Evolutionary conservation across 192 early-diverging fungal genomes (phyloP), one percentile per base, ranked within the genome.

Genomic region (Cladochytrium replicatum): DNA sequence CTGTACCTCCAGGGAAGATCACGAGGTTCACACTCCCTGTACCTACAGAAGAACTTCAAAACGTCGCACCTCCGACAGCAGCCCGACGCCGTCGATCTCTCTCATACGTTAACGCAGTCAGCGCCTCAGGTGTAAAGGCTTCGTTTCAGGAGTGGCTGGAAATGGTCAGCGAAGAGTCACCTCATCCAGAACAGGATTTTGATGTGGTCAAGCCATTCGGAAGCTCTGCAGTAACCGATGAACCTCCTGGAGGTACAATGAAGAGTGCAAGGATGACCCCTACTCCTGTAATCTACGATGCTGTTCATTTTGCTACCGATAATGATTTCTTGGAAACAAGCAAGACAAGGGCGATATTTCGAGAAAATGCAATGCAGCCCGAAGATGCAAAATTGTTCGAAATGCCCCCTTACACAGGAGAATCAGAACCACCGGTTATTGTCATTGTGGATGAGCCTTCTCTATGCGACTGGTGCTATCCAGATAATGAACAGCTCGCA

Each of bases 351-450:
- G 34, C 63, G 3, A 29, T 77, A 2, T 80, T 80, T 43, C 63
- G 64, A 25, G 43, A 54, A 2, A 68, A 80, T 57, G 76, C 78
- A 9, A 44, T 77, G n/a, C 23, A 29, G 3, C 59, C 75, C 0
- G 70, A 80, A 43, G 78, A 80, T 40, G 78, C 68, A 25, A 66
- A 54, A 27, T 52, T 80, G 44, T 80, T 80, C 54, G 76, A 80
- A 41, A 80, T 80, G 78, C 65, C 58, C 13, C 64, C 59, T 24
- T 77, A 69, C 43, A 74, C 67, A 25, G 74, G 74, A 7, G 53
- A 55, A 17, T 15, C 42, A 0, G 44, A 44, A 11, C 53, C 61
- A 7, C 61, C 62, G 15, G 45, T 50, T 2, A 45, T 68, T 22
- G 48, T 68, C 9, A 48, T 75, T 40, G 46, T 67, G 1, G 66